Base-by-base conservation (phyloP, 1,284 basidiomycete genomes). In the Ceratobasidium sp. region DNA sequence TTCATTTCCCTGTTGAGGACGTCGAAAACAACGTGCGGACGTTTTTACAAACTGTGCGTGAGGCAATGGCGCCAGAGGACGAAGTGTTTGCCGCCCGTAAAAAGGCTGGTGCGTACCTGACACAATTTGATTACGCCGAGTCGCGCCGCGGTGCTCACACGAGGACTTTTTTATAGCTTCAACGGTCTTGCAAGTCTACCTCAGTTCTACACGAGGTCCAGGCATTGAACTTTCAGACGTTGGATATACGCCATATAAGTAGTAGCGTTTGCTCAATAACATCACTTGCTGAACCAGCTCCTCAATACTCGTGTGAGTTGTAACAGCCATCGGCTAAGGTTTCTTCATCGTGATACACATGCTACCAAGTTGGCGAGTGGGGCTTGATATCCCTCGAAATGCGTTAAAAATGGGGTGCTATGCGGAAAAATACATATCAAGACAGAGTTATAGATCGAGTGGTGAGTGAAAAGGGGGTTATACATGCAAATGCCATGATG, bases 191-290 rank as follows among this genome's bases (percentile, higher is more conserved):
- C 89, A 89, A 76, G 90, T 95, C 26, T 85, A 94, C 76, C 85
- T 98, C 71, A 95, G 92, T 81, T 94, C 95, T 30, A 89, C 88
- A 44, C 91, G 92, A 79, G 95, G 95, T 18, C 95, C 95, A 23
- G 91, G 92, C 21, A 94, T 97, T 79, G 88, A 87, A 76, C 87
- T 94, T 78, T 83, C 85, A 66, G 89, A 91, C 78, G 75, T 79
- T 41, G 62, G 62, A 6, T 66, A 66, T 52, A 66, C 30, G 11
- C 62, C 62, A 38, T 66, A 73, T 41, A 73, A 63, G 54, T 66
- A 66, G 55, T 58, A 30, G 9, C 26, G 6, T 18, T 63, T 54
- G 30, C 1, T 54, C 41, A 67, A 67, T 52, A 52, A 18, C 16
- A 52, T 23, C 49, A 23, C 49, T 7, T 52, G 21, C 11, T 52